A percentile compares a stretch with the other conserved stretches of the same genome.
These are phyloP conservation scores for Fusarium chaquense DNA, from an alignment of 2,329 filamentous ascomycete species.

Conservation along the genomic window DNA sequence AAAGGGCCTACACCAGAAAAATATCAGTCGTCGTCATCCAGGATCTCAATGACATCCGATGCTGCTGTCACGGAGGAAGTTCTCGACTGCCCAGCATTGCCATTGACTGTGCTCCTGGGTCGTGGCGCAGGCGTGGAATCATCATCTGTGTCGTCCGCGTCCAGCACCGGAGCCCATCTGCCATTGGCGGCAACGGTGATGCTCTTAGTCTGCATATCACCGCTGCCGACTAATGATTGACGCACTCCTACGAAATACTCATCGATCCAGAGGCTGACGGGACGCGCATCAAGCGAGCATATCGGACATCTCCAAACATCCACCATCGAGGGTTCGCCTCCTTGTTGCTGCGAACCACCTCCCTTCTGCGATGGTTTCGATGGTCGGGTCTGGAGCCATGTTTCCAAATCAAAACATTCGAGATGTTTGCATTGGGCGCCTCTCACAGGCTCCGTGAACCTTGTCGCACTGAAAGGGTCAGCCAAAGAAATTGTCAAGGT, in stretches of 20 bases:
- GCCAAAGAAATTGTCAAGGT: constrained; percentile 70
- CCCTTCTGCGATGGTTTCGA: constrained; percentile 53
- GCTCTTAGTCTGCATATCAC: constrained; percentile 45
- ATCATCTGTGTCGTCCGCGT: constrained; percentile 48
- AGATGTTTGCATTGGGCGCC: constrained; percentile 77
- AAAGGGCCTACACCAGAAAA: background rate
- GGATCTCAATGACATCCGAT: constrained; percentile 47
- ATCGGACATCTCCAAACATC: constrained; percentile 91
- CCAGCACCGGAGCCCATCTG: constrained; percentile 51
- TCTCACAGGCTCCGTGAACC: constrained; percentile 80
- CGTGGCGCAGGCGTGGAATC: constrained; percentile 35
- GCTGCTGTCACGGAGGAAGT: constrained; percentile 11
- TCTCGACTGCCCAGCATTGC: constrained; percentile 20
- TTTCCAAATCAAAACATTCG: constrained; percentile 91
- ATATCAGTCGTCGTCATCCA: constrained; percentile 43
- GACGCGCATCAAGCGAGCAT: constrained; percentile 82
- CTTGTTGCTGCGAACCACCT: constrained; percentile 19
- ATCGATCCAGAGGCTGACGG: constrained; percentile 77
- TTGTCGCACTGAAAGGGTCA: constrained; percentile 73
- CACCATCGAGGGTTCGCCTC: constrained; percentile 64
- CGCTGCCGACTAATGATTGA: constrained; percentile 57
- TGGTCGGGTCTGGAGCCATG: constrained; percentile 77
- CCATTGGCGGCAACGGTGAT: constrained; percentile 51
- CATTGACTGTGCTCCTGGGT: background rate
- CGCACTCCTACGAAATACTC: constrained; percentile 77